phyloP scores from a whole-genome alignment of 257 asterid species.

The Buddleja alternifolia region DNA sequence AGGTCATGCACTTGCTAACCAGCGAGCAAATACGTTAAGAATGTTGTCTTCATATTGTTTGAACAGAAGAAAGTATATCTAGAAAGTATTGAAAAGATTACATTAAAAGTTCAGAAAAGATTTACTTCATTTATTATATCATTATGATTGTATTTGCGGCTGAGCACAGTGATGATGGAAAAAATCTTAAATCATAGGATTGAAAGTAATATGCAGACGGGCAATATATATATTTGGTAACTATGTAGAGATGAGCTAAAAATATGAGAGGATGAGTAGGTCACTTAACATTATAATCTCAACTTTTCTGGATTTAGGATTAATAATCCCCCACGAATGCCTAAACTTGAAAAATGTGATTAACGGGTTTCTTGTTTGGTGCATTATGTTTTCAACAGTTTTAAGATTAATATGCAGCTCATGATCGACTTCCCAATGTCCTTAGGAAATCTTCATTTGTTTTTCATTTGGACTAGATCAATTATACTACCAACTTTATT shows the following conservation, averaged over 20 bases:
- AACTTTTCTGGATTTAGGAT: constrained; percentile 10
- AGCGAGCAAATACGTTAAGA: background rate
- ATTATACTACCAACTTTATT: constrained; percentile 11
- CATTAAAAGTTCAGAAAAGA: too few species aligned
- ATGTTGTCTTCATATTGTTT: background rate
- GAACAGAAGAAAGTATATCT: too few species aligned
- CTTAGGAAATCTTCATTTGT: background rate
- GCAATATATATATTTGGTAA: background rate
- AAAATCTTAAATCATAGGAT: background rate
- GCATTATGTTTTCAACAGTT: constrained; percentile 7
- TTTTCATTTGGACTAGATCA: constrained; percentile 17
- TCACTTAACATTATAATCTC: background rate
- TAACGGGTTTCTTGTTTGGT: too few species aligned
- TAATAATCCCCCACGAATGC: background rate
- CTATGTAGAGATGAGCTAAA: background rate
- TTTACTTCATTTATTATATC: too few species aligned
- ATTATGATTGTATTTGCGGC: background rate
- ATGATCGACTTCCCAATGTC: constrained; percentile 8
- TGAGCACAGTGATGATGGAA: background rate
- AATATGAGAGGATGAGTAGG: background rate
- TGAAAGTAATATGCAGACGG: background rate
- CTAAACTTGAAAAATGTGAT: background rate
- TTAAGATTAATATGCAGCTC: constrained; percentile 13
- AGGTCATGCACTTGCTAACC: background rate
- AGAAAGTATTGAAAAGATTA: too few species aligned